Percentiles rank a stretch among this genome's conserved stretches.
Conservation (phyloP, 352 stramenopile species). For the Blastocystis sp. region DNA sequence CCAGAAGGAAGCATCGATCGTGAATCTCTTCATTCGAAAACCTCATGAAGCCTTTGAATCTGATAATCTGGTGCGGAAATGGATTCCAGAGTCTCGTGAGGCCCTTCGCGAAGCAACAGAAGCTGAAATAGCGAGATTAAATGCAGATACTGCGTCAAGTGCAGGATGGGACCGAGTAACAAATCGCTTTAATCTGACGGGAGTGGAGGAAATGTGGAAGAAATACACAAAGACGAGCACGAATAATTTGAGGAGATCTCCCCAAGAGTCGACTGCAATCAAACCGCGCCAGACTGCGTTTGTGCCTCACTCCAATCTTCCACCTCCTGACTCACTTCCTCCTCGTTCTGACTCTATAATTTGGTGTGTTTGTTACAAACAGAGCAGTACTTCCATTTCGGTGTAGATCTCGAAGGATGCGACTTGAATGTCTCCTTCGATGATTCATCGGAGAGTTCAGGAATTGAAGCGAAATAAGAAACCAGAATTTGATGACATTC, state of each 20-base stretch:
- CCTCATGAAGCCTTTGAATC: not conserved
- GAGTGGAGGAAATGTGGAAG: not conserved
- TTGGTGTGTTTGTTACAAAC: not conserved
- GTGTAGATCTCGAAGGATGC: too few species aligned
- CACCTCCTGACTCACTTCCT: not conserved
- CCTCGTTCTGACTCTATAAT: not conserved
- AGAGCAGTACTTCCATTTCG: not conserved
- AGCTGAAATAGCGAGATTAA: not conserved
- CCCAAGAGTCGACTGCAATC: not conserved
- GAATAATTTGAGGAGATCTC: not conserved
- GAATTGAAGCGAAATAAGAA: not conserved
- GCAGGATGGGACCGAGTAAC: not conserved
- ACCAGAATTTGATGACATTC: not conserved
- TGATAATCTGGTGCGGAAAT: not conserved
- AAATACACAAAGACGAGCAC: not conserved
- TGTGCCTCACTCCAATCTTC: not conserved
- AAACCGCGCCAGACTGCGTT: conserved; percentile 1
- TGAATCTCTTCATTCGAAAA: conserved; percentile 15
- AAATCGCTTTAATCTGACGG: not conserved
- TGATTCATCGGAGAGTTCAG: not conserved
- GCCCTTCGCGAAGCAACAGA: not conserved
- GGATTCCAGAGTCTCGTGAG: not conserved
- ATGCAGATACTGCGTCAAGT: not conserved
- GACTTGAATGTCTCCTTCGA: not conserved
- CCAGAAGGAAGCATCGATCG: conserved; percentile 1